A percentile compares a stretch with the other conserved stretches of the same genome.
These are phyloP conservation scores for Pseudopithomyces maydicus DNA, from an alignment of 2,329 filamentous ascomycete species.

Conservation along the genomic window DNA sequence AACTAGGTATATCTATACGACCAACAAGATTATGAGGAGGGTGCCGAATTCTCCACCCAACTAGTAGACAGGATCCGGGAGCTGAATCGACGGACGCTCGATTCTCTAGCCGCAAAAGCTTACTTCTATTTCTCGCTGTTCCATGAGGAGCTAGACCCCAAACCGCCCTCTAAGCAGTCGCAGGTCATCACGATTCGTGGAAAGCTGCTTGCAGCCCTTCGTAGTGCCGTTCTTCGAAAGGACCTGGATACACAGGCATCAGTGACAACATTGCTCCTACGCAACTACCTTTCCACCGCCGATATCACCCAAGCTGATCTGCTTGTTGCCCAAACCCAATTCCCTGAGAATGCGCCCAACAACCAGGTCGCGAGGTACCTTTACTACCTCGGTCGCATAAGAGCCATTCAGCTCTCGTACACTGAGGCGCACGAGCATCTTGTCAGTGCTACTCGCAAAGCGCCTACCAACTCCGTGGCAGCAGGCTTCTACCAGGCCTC, in stretches of 20 bases:
- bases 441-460: conserved; percentile 91
- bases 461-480: conserved; percentile 85
- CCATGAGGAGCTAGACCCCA: conserved; percentile 85
- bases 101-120: conserved; percentile 90
- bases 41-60: conserved; percentile 81
- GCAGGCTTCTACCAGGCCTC: conserved; percentile 95
- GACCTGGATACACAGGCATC: conserved; percentile 97
- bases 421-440: conserved; percentile 96
- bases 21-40: conserved; percentile 77
- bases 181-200: conserved; percentile 86
- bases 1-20: conserved; percentile 86
- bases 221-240: conserved; percentile 95
- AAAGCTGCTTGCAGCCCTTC: conserved; percentile 81
- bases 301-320: conserved; percentile 97
- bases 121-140: conserved; percentile 99
- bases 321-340: conserved; percentile 92
- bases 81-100: conserved; percentile 90
- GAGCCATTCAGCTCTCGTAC: conserved; percentile 94
- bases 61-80: conserved; percentile 84
- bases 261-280: conserved; percentile 90
- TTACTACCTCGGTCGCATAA: conserved; percentile 95
- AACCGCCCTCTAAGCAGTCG: conserved; percentile 86
- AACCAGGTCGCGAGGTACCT: conserved; percentile 97
- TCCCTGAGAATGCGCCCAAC: conserved; percentile 91
- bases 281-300: conserved; percentile 94